phyloP scores from a whole-genome alignment of 2,329 filamentous ascomycete genomes.

The Epichloe hybrida region DNA sequence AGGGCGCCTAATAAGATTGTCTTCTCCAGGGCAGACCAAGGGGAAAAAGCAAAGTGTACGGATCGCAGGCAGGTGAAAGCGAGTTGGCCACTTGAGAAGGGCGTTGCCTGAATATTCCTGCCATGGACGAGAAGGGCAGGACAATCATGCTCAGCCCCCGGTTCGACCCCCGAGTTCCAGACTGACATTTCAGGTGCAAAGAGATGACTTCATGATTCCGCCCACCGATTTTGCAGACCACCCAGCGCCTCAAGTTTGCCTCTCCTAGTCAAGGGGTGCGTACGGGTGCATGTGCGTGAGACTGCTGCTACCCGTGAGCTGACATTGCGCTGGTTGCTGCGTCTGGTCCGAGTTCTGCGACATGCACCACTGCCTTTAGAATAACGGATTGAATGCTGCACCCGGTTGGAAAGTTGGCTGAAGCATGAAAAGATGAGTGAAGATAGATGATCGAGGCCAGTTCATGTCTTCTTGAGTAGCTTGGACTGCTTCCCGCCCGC shows the following conservation, averaged over 20 bases:
- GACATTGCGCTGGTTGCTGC: background rate
- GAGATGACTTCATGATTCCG: background rate
- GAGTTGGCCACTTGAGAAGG: no score
- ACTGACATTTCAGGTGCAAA: background rate
- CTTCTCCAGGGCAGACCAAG: no score
- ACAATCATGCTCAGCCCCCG: no score
- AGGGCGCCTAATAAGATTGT: no score
- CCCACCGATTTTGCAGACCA: background rate
- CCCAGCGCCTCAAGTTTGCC: background rate
- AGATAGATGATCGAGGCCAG: background rate
- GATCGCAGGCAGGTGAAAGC: no score
- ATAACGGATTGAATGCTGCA: background rate
- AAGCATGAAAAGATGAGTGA: background rate
- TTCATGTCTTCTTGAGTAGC: background rate
- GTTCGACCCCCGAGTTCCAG: background rate
- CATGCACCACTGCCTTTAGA: background rate
- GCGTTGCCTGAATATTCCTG: no score
- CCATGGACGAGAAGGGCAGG: no score
- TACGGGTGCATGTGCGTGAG: background rate
- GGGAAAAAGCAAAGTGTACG: no score
- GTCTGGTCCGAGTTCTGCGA: background rate
- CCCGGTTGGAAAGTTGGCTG: background rate
- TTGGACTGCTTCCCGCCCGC: background rate
- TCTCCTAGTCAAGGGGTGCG: background rate
- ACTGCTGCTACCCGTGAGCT: background rate